Evolutionary conservation across 2,329 filamentous ascomycete genomes (phyloP), one percentile per base, ranked within the genome.

Genomic region (Claviceps capensis): DNA sequence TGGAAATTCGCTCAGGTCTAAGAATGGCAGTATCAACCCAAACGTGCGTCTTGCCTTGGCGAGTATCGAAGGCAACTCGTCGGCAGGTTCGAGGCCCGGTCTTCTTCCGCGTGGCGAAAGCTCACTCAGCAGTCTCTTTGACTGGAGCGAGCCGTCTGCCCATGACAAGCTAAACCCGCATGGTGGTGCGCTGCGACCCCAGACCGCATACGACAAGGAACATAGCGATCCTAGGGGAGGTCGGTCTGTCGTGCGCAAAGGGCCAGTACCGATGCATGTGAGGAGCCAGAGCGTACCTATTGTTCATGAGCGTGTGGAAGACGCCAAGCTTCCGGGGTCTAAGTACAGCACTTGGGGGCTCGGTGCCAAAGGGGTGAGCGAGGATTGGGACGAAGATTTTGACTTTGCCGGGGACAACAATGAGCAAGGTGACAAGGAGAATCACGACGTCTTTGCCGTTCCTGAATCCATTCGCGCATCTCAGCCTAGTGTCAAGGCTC

Each of bases 381-480:
- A 94, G 63, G 87, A 93, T 61, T 94, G 88, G 88, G 88, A 91
- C 59, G 86, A 90, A 56, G 88, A 94, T 64, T 93, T 94, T 59
- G 86, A 91, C 54, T 90, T 91, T 62, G 76, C 76, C 8, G 71
- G 69, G 26, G 64, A 73, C 36, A 71, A 69, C 44, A 60, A 67
- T 38, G 63, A 55, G 4, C 65, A 66, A n/a, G 63, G 65, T 40
- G 67, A 66, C 37, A 65, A 63, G 30, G 64, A 65, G 26, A 65
- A 64, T 3, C 60, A 61, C 19, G 56, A 63, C 53, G 51, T 61
- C 23, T 67, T 70, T 57, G 62, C 65, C 42, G 65, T 94, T 23
- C 88, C 88, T 0, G 79, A 83, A 57, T 85, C 81, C 1, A 93
- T 94, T 52, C 83, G 85, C 60, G 86, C 88, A 50, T 85, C 85